Conservation (phyloP, 1,284 basidiomycete genomes). For the Ustilago trichophora region DNA sequence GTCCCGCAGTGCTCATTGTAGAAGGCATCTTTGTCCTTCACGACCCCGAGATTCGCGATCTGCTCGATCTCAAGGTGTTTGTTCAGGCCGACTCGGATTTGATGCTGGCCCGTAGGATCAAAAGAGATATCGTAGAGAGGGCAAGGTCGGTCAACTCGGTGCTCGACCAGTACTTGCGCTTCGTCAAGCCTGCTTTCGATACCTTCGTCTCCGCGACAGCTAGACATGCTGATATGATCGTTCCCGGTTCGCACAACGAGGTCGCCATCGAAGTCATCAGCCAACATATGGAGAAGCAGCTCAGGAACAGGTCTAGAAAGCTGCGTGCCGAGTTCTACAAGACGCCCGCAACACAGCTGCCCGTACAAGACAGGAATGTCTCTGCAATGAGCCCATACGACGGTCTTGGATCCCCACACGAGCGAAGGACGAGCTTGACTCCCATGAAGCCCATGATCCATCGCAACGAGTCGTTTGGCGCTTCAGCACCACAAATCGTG, state of each 20-base stretch:
- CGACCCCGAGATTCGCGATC: conserved; percentile 73
- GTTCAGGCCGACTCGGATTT: conserved; percentile 85
- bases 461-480: conserved; percentile 15
- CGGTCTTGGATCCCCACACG: conserved; percentile 21
- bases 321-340: conserved; percentile 52
- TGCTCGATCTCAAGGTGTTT: conserved; percentile 87
- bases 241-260: conserved; percentile 61
- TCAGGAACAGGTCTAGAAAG: conserved; percentile 66
- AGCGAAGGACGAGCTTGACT: conserved; percentile 20
- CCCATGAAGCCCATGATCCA: conserved; percentile 15
- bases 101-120: conserved; percentile 92
- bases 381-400: conserved; percentile 29
- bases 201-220: conserved; percentile 92
- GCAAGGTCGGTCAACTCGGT: conserved; percentile 85
- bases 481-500: conserved; percentile 1
- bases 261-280: conserved; percentile 89
- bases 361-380: background rate
- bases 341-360: conserved; percentile 30
- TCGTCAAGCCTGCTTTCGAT: conserved; percentile 86
- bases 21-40: conserved; percentile 93
- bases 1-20: conserved; percentile 91
- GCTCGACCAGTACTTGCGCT: conserved; percentile 90
- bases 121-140: conserved; percentile 86
- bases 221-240: conserved; percentile 76
- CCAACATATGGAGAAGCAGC: conserved; percentile 85